Evolutionary conservation across 2,329 filamentous ascomycete genomes (phyloP), one percentile per base, ranked within the genome.

Genomic region (Colletotrichum chrysophilum): DNA sequence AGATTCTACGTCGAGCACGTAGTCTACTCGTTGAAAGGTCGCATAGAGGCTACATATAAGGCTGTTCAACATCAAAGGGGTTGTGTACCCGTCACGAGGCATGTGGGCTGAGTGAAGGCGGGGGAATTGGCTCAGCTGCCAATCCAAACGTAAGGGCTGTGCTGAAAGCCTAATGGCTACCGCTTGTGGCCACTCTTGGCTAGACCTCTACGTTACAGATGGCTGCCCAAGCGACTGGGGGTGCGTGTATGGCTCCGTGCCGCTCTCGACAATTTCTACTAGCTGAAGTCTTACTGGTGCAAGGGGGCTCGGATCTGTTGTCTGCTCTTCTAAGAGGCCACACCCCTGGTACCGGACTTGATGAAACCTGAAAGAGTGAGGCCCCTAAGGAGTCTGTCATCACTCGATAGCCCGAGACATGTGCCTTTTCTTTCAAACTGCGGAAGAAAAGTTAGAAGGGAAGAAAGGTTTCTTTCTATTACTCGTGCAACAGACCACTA

Each of bases 311-410:
- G 38, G 38, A 10, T n/a, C 38, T 43, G 21, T 1, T n/a, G 14
- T 36, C 34, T 8, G 3, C 14, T 36, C 14, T 16, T 36, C 34
- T 4, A 36, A 16, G 34, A 36, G 34, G 13, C 34, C 1, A 36
- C 34, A 36, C 7, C 14, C 34, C 3, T 16, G 4, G 34, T 2
- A 16, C 34, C 7, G 14, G 7, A 16, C 34, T 36, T 36, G 14
- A 36, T 16, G 0, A 36, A 2, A 1, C 14, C 3, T 36, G 7
- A 36, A 36, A 36, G 34, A 2, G 0, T 0, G 34, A 3, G 3
- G 34, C 14, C 34, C 34, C 34, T 16, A 4, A 8, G 34, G 14
- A 36, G 34, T 36, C 34, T 36, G 4, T 4, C 34, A 36, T 36
- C 34, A 36, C 34, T 2, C 0, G 34, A 36, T 16, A 16, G 34